These are phyloP conservation scores for Pythium phragmitis DNA, from an alignment of 352 stramenopile species.

Conservation along the genomic window DNA sequence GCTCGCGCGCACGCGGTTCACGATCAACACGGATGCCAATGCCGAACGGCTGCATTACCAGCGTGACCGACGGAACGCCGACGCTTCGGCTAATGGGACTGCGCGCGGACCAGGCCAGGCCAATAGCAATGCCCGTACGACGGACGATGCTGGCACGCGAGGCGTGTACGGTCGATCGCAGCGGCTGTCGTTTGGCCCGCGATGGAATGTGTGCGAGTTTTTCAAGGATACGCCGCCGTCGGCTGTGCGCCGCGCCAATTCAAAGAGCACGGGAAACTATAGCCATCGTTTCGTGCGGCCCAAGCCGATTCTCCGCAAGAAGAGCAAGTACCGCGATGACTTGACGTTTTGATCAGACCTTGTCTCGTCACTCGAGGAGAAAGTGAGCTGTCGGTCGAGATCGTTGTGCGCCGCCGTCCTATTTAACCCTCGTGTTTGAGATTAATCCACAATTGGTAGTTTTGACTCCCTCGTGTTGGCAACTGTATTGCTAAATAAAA, in stretches of 20 bases:
- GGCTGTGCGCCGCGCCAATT: constrained; percentile 27
- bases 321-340: constrained; percentile 58
- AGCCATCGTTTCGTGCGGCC: neutral
- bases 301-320: constrained; percentile 45
- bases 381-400: neutral
- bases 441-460: neutral
- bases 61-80: constrained; percentile 23
- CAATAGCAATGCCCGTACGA: neutral
- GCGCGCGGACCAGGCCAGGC: neutral
- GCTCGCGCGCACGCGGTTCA: constrained; percentile 62
- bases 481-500: constrained; percentile 3
- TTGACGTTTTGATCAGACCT: constrained; percentile 19
- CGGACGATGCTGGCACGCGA: constrained; percentile 27
- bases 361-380: neutral
- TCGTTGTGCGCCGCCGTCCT: neutral
- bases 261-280: constrained; percentile 2
- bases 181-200: constrained; percentile 55
- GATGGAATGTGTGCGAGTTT: constrained; percentile 61
- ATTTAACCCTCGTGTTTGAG: neutral
- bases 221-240: constrained; percentile 36
- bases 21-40: constrained; percentile 45
- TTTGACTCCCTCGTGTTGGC: neutral
- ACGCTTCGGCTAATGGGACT: constrained; percentile 15
- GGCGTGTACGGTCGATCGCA: constrained; percentile 65
- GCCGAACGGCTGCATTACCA: constrained; percentile 54